These are phyloP conservation scores for Artemisia argyi DNA, from an alignment of 129 eudicot genomes.

Conservation along the genomic window DNA sequence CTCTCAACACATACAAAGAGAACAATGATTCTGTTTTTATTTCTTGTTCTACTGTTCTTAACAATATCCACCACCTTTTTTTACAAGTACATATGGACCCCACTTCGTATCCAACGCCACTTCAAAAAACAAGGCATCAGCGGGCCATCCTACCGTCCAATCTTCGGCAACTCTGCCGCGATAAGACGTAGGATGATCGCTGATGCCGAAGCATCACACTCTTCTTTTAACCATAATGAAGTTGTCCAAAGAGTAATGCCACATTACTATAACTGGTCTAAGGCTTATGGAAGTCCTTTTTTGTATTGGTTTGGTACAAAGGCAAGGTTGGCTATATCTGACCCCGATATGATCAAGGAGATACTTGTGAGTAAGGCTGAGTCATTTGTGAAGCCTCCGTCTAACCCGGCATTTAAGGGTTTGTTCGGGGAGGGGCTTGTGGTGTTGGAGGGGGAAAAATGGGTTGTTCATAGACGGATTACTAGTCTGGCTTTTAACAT, in stretches of 20 bases:
- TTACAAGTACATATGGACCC: slow-evolving; percentile 53
- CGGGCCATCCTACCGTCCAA: slow-evolving; percentile 75
- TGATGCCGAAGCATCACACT: slow-evolving; percentile 51
- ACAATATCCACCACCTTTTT: slow-evolving; percentile 28
- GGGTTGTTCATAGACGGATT: slow-evolving; percentile 85
- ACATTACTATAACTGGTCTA: slow-evolving; percentile 74
- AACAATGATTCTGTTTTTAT: slow-evolving; percentile 32
- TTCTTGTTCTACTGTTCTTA: slow-evolving; percentile 9
- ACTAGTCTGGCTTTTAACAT: slow-evolving; percentile 69
- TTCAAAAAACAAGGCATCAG: slow-evolving; percentile 58
- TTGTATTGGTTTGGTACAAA: slow-evolving; percentile 84
- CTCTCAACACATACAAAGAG: slow-evolving; percentile 8
- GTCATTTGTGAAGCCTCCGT: slow-evolving; percentile 40
- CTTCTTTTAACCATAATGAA: slow-evolving; percentile 49
- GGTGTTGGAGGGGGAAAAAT: slow-evolving; percentile 58
- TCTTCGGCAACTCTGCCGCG: slow-evolving; percentile 73
- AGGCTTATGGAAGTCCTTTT: slow-evolving; percentile 57
- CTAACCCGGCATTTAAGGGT: slow-evolving; percentile 46
- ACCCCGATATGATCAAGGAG: slow-evolving; percentile 76
- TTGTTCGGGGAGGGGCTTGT: slow-evolving; percentile 86
- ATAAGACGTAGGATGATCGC: slow-evolving; percentile 61
- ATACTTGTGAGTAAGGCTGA: slow-evolving; percentile 47
- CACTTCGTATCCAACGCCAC: slow-evolving; percentile 58
- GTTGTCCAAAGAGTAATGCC: slow-evolving; percentile 67
- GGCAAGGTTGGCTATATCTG: slow-evolving; percentile 62